Base-by-base conservation (phyloP, 257 asterid genomes). In the Jacaranda mimosifolia region DNA sequence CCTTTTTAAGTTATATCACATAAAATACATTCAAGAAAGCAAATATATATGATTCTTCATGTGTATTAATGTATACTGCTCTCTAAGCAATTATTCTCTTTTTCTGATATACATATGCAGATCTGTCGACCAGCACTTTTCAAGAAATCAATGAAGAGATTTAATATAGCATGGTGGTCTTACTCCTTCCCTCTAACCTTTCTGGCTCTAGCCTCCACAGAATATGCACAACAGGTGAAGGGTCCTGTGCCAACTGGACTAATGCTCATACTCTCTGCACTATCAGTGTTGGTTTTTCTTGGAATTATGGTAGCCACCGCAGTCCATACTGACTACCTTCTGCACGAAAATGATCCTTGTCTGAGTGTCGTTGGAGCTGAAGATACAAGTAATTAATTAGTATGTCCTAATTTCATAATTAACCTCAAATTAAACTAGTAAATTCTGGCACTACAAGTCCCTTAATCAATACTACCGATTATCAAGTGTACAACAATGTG, bases 71-170 rank as follows among this genome's bases (percentile, higher is more conserved):
- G 32, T 26, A 26, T 26, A 26, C 32, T 26, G 1, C 32, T 26
- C 32, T 26, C 32, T 26, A 1, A 13, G 12, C 53, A 26, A 19
- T 36, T 52, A 7, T 51, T 4, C 4, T 14, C 52, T 39, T 15
- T 74, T 43, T 35, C 1, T 48, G 9, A 14, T 40, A 15, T 42
- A 26, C 2, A 26, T 26, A 26, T 63, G 0, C 71, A 87, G 91
- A 68, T 83, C 3, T 87, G 85, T 38, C 74, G 91, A 11, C 91
- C 94, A 4, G 9, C 56, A 21, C 62, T 87, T n/a, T 85, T 89
- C 90, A 85, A 84, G 88, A 87, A 89, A 73, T 85, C 94, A 15
- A 85, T 87, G 88, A 87, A 65, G 76, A 82, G 57, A 56, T 87
- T 73, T 66, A 84, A 80, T 26, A 53, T 84, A 18, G 85, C 87